Conservation (phyloP, 352 stramenopile species). For the Globisporangium lucens region DNA sequence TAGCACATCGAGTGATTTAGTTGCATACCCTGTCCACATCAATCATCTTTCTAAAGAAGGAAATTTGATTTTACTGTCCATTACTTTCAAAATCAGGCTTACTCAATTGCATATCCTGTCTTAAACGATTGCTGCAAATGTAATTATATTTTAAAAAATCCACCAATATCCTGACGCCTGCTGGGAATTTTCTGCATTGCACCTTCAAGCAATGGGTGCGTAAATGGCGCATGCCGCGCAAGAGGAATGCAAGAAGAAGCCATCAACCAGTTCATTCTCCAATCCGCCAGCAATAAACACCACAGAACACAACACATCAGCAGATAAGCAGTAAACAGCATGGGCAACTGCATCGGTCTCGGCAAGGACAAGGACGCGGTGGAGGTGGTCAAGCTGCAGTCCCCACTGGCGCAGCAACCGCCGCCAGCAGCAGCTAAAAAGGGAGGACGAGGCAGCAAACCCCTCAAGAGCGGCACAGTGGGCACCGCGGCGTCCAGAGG, state of each 20-base stretch:
- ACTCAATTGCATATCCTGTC: too few relatives aligned
- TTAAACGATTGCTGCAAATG: background rate
- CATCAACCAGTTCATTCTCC: background rate
- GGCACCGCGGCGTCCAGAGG: background rate
- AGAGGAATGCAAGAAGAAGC: background rate
- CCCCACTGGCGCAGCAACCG: slow-evolving; percentile 5
- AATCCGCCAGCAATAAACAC: background rate
- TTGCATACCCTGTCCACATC: too few relatives aligned
- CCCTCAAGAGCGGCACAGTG: background rate
- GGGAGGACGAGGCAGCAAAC: slow-evolving; percentile 1
- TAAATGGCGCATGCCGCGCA: background rate
- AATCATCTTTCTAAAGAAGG: too few relatives aligned
- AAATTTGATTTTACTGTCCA: too few relatives aligned
- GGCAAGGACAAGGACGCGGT: slow-evolving; percentile 9
- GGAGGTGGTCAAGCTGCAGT: slow-evolving; percentile 13
- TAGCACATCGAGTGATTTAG: too few relatives aligned
- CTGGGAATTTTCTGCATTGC: background rate
- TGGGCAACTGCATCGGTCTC: slow-evolving; percentile 61
- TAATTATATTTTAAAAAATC: background rate
- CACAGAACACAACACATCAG: background rate
- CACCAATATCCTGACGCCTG: background rate
- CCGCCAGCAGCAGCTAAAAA: background rate
- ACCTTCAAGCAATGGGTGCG: background rate
- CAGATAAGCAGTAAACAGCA: slow-evolving; percentile 8
- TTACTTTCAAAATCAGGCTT: too few relatives aligned